Evolutionary conservation across 176 grass and related monocot species (phyloP), one percentile per base, ranked within the genome.

Genomic region (Musa itinerans): DNA sequence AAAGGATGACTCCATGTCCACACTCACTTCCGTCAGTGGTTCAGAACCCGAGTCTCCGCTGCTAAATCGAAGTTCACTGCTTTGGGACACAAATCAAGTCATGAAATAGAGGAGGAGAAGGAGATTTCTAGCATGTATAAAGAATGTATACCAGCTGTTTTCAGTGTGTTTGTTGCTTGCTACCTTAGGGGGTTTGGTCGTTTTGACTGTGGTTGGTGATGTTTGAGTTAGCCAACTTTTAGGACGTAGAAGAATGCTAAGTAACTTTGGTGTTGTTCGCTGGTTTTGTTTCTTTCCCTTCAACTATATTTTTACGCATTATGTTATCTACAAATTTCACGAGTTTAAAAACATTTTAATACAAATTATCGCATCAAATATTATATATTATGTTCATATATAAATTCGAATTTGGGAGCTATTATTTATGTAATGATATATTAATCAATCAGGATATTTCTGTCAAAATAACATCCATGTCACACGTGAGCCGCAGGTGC

Each of bases 1-100:
- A 2, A 88, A 88, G 52, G 91, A 95, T 14, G 96, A 99, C 79
- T 92, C 91, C 0, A 52, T 89, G 80, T 99, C 91, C 0, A 94
- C 96, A 76, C 93, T 99, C 85, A 99, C 96, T 53, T 99, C 96
- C 34, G 80, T 99, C 72, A 99, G 96, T 54, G 96, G 91, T 64
- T 99, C 96, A 22, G 96, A 99, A 88, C 91, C 96, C 2, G 91
- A 99, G 83, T 99, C 91, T 23, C 90, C 84, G 1, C 16, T 56
- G 25, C 24, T 57, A 55, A 74, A 57, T 10, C 57, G 24, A 57
- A 74, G 8, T 21, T 70, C 22, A 56, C 9, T 50, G 16, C 16
- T 12, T 10, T 55, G 10, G 52, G 51, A 27, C 25, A 10, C 23
- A 17, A 55, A 29, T 43, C 34, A 43, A 43, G 4, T 6, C 34